Evolutionary conservation across 345 rosid genomes (phyloP).

Genomic region (Rhodamnia rubescens): DNA sequence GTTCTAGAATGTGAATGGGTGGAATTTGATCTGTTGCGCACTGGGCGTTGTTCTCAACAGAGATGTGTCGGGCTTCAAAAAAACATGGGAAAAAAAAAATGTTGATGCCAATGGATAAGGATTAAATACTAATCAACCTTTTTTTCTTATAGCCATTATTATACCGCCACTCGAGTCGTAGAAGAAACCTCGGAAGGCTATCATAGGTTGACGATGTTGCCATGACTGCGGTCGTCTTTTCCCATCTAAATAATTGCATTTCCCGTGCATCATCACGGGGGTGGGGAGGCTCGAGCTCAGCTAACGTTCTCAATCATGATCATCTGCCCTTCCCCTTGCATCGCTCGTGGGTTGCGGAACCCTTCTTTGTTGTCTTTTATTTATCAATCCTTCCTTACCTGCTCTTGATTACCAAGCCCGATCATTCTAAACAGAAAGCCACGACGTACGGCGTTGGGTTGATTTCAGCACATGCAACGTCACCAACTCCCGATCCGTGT

Average conservation of each 20-base stretch:
- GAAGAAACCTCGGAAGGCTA: background rate
- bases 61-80: background rate
- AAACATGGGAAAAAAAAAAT: background rate
- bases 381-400: too few species aligned
- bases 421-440: background rate
- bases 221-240: background rate
- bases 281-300: background rate
- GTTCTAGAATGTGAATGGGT: background rate
- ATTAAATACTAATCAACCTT: background rate
- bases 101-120: background rate
- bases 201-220: background rate
- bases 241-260: background rate
- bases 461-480: background rate
- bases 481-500: too few species aligned
- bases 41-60: background rate
- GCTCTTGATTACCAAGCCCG: too few species aligned
- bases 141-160: background rate
- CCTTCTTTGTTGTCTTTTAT: background rate
- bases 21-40: background rate
- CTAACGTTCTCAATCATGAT: background rate
- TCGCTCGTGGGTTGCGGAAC: too few species aligned
- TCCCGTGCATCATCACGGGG: background rate
- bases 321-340: background rate
- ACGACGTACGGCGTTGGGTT: background rate
- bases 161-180: background rate